Percentiles rank a stretch among this genome's conserved stretches.
Evolutionary conservation across 1,284 basidiomycete species (phyloP).

Genomic region (Cryptococcus sp.): DNA sequence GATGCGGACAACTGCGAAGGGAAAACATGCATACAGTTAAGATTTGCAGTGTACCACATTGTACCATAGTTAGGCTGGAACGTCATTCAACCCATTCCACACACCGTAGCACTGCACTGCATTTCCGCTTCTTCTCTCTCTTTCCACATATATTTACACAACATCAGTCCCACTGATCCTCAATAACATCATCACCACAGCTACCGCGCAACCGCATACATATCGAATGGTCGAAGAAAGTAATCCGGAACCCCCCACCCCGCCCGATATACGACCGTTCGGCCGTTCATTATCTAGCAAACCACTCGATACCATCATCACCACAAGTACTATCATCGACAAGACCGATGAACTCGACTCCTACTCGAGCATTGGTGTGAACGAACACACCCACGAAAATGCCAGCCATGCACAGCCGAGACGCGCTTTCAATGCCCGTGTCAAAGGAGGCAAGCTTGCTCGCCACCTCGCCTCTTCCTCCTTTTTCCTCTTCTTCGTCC

Average conservation of each 20-base stretch:
- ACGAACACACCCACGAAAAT: background rate
- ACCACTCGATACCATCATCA: constrained; percentile 2
- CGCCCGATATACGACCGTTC: constrained; percentile 30
- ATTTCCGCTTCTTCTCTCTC: background rate
- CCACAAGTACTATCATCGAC: constrained; percentile 7
- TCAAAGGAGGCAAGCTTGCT: background rate
- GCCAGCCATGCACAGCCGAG: background rate
- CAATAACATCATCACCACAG: background rate
- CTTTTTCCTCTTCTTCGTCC: constrained; percentile 5
- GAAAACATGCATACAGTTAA: too few species aligned
- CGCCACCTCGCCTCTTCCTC: constrained; percentile 1
- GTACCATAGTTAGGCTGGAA: too few species aligned
- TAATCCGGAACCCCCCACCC: constrained; percentile 20
- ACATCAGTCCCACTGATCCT: background rate
- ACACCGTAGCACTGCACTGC: background rate
- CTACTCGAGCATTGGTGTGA: background rate
- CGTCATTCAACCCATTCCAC: background rate
- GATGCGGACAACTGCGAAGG: too few species aligned
- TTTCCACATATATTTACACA: background rate
- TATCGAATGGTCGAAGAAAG: constrained; percentile 26
- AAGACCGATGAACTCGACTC: background rate
- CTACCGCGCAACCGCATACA: background rate
- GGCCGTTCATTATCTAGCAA: constrained; percentile 11
- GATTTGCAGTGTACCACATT: too few species aligned
- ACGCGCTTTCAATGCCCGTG: background rate